Conservation (phyloP, 1,284 basidiomycete genomes). For the Salmacisia buchloeana region DNA sequence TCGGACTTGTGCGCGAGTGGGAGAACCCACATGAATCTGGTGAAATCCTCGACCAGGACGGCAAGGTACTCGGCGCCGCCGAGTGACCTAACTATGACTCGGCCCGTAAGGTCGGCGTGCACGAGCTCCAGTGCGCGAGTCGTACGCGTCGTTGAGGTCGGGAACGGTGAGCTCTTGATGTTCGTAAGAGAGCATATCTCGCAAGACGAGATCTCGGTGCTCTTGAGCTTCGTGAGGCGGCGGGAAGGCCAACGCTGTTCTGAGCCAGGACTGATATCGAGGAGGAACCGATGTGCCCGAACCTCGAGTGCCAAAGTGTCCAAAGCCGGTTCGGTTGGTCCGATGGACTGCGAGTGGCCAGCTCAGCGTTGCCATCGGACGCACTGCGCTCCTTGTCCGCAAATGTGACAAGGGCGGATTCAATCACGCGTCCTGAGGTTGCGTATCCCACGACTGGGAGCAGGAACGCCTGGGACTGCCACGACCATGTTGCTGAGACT, state of each 20-base stretch:
- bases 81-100: background rate
- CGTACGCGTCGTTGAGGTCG: background rate
- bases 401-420: background rate
- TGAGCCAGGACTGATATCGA: too few relatives aligned
- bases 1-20: background rate
- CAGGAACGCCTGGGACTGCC: background rate
- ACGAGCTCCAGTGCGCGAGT: background rate
- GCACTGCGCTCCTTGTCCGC: background rate
- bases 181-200: background rate
- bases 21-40: background rate
- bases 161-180: background rate
- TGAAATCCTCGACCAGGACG: background rate
- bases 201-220: background rate
- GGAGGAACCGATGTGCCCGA: too few relatives aligned
- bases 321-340: too few relatives aligned
- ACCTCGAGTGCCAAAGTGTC: too few relatives aligned
- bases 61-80: constrained; percentile 3
- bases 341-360: too few relatives aligned
- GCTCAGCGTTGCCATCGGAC: too few relatives aligned
- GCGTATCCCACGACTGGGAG: background rate
- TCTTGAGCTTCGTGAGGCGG: background rate
- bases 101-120: background rate
- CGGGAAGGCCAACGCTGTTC: background rate
- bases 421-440: too few relatives aligned
- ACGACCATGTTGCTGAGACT: background rate